These are phyloP conservation scores for Seiridium cupressi DNA, from an alignment of 2,329 filamentous ascomycete genomes.

Conservation along the genomic window DNA sequence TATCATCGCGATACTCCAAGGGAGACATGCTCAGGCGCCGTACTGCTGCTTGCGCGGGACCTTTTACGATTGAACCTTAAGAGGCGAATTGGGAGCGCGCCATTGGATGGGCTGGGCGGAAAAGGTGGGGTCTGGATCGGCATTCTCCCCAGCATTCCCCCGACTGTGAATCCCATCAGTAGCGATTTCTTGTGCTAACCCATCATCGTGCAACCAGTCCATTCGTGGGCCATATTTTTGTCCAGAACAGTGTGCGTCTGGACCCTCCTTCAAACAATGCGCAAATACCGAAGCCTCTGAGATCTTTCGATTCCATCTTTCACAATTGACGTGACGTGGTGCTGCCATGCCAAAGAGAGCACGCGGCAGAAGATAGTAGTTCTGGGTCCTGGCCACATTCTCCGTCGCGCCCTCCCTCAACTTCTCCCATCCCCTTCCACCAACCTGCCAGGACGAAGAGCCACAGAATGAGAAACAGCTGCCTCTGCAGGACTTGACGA, in stretches of 20 bases:
- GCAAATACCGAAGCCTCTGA: background rate
- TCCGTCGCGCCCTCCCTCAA: background rate
- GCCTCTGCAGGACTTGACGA: background rate
- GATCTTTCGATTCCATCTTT: background rate
- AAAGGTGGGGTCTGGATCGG: background rate
- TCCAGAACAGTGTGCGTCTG: background rate
- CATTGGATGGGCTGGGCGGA: background rate
- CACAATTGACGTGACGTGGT: background rate
- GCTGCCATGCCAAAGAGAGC: background rate
- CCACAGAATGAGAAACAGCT: too few species aligned
- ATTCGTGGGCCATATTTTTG: background rate
- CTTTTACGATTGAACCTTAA: background rate
- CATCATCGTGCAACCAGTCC: background rate
- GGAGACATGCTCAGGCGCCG: too few species aligned
- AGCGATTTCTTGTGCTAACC: constrained; percentile 1
- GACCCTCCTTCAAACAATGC: background rate
- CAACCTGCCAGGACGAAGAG: background rate
- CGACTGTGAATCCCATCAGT: constrained; percentile 1
- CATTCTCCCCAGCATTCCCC: background rate
- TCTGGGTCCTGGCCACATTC: background rate
- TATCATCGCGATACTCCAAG: too few species aligned
- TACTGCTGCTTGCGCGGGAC: too few species aligned
- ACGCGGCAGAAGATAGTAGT: background rate
- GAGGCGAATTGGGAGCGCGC: background rate
- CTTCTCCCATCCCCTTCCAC: background rate